These are phyloP conservation scores for Nakazawaea holstii DNA, from an alignment of 805 yeast genomes.

Conservation along the genomic window DNA sequence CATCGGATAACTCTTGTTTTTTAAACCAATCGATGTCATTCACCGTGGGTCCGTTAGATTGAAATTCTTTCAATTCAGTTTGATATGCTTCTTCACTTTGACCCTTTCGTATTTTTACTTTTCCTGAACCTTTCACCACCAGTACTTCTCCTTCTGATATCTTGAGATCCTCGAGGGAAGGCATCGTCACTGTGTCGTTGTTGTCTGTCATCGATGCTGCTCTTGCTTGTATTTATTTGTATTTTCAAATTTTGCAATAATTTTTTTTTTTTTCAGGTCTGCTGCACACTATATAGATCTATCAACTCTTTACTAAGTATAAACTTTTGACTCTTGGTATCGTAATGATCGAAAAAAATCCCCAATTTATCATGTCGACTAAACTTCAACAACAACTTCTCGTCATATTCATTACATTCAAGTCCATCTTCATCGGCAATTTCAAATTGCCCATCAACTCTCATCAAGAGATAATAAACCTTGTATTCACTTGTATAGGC, in stretches of 20 bases:
- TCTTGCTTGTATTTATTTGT: no score
- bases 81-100: conserved; percentile 64
- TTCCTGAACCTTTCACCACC: conserved; percentile 41
- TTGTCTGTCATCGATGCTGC: not conserved
- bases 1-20: not conserved
- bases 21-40: conserved; percentile 37
- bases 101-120: conserved; percentile 51
- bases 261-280: not conserved
- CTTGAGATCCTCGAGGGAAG: not conserved
- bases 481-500: not conserved
- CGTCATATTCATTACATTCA: not conserved
- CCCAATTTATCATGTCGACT: conserved; percentile 6
- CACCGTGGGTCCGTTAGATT: conserved; percentile 49
- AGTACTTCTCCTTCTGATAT: conserved; percentile 32
- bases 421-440: conserved; percentile 3
- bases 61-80: conserved; percentile 46
- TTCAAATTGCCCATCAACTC: conserved; percentile 1
- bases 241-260: no score
- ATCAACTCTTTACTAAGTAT: not conserved
- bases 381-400: not conserved
- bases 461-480: conserved; percentile 4
- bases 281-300: not conserved
- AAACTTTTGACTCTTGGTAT: not conserved
- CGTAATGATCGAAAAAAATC: conserved; percentile 7
- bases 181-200: no score